phyloP scores from a whole-genome alignment of 2,329 filamentous ascomycete species.

The Seiridium unicorne region DNA sequence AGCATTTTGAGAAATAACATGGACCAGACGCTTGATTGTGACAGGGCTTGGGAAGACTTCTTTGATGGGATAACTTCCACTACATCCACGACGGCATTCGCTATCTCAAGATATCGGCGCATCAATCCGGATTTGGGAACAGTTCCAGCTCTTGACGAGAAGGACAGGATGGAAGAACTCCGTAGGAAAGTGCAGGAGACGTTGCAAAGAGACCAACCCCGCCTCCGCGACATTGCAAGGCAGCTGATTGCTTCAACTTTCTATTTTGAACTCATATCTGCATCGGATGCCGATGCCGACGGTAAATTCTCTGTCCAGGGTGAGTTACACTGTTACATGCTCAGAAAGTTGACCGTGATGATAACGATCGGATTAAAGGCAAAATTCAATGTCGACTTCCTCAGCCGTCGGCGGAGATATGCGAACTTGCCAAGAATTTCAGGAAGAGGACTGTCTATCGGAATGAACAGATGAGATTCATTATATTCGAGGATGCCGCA shows the following conservation, averaged over 20 bases:
- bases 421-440: conserved; percentile 1
- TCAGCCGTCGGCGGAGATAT: conserved; percentile 2
- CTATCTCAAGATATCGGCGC: neutral
- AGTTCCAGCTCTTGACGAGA: conserved; percentile 8
- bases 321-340: neutral
- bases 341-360: neutral
- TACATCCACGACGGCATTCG: conserved; percentile 6
- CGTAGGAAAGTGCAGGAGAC: neutral
- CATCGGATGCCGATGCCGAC: conserved; percentile 4
- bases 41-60: conserved; percentile 21
- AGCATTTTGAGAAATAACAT: conserved; percentile 22
- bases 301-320: neutral
- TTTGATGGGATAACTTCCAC: too few relatives aligned
- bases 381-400: conserved; percentile 7
- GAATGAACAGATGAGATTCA: neutral
- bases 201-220: neutral
- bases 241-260: conserved; percentile 10
- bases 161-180: conserved; percentile 9
- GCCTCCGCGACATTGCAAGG: conserved; percentile 2
- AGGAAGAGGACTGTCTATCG: neutral
- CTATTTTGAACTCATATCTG: conserved; percentile 7
- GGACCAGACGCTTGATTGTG: conserved; percentile 15
- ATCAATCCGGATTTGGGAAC: conserved; percentile 6
- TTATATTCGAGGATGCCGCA: neutral
- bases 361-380: neutral